Conservation (phyloP, 441 rosid genomes). For the Pelargonium hybrid region DNA sequence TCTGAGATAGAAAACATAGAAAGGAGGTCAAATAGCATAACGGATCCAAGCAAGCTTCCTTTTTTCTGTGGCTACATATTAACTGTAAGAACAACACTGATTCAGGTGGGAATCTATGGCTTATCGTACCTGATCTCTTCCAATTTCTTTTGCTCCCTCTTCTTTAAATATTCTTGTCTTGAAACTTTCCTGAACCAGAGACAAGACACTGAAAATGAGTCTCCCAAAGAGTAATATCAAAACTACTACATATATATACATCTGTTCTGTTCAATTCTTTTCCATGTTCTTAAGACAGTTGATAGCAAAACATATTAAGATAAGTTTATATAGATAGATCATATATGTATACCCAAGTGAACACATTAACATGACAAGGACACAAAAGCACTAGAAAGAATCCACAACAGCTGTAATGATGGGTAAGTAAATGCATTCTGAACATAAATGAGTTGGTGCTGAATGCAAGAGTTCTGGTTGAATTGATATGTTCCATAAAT, state of each 20-base stretch:
- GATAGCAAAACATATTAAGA: not conserved
- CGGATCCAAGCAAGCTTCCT: not conserved
- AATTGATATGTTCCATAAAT: not conserved
- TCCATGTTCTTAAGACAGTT: not conserved
- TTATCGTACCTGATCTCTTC: constrained; percentile 55
- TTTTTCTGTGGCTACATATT: not conserved
- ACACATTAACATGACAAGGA: not conserved
- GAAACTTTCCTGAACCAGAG: constrained; percentile 60
- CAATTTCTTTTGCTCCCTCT: constrained; percentile 72
- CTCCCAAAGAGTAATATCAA: not conserved
- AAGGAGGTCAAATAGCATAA: constrained; percentile 7
- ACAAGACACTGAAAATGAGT: constrained; percentile 14
- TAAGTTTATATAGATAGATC: not conserved
- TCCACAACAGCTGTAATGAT: not conserved
- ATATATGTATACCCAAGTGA: not conserved
- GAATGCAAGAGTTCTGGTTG: not conserved
- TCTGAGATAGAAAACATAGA: constrained; percentile 22
- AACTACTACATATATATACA: too few species aligned
- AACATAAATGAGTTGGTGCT: not conserved
- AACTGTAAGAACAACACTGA: constrained; percentile 7
- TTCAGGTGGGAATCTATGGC: not conserved
- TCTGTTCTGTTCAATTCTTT: not conserved
- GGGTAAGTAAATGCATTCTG: not conserved
- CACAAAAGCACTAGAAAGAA: not conserved
- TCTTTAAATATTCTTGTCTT: constrained; percentile 71